Evolutionary conservation across 192 early-diverging fungal genomes (phyloP).

Genomic region (Podochytrium sp.): DNA sequence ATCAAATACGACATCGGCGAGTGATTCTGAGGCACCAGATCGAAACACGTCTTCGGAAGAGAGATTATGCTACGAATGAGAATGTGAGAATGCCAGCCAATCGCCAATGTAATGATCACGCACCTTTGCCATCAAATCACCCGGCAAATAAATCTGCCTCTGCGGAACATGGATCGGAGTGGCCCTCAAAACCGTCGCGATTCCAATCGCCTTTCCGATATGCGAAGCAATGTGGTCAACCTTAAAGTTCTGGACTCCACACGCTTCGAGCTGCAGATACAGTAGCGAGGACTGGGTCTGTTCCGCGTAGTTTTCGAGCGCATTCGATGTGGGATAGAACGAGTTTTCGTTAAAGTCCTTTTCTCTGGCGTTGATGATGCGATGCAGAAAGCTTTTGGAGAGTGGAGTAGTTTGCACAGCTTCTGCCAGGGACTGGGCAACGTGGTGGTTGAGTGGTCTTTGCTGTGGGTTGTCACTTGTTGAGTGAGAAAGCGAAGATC

Average conservation of each 20-base stretch:
- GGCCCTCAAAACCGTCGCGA: conserved; percentile 73
- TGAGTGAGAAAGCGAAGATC: neutral
- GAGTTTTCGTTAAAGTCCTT: conserved; percentile 65
- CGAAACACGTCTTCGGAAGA: conserved; percentile 77
- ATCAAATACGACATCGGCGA: conserved; percentile 84
- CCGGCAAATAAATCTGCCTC: conserved; percentile 73
- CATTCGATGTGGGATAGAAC: conserved; percentile 69
- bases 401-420: conserved; percentile 68
- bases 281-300: conserved; percentile 84
- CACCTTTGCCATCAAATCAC: conserved; percentile 79
- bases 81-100: neutral
- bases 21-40: conserved; percentile 47
- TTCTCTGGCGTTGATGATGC: conserved; percentile 13
- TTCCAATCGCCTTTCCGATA: conserved; percentile 88
- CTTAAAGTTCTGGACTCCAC: conserved; percentile 78
- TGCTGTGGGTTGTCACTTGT: too few relatives aligned
- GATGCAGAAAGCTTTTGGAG: conserved; percentile 51
- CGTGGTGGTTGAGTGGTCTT: conserved; percentile 59
- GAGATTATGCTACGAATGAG: conserved; percentile 63
- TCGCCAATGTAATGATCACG: neutral
- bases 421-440: conserved; percentile 69
- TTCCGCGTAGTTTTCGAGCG: conserved; percentile 89
- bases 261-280: conserved; percentile 86
- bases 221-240: conserved; percentile 90
- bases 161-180: conserved; percentile 74